Evolutionary conservation across 129 eudicot species (phyloP).

Genomic region (Lonicera japonica): DNA sequence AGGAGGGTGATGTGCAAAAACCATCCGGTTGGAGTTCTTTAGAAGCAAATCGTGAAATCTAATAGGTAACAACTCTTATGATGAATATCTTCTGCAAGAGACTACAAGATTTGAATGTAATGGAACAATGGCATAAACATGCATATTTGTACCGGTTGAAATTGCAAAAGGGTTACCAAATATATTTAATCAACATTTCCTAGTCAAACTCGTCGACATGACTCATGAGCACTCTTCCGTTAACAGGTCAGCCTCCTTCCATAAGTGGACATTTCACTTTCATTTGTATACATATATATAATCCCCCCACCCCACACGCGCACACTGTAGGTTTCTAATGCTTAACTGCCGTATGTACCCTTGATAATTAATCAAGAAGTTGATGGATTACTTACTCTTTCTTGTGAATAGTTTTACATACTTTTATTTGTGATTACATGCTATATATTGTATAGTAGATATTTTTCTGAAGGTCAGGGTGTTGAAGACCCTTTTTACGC

Average conservation of each 20-base stretch:
- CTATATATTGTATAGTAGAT: too few species aligned
- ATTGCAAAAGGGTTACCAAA: not conserved
- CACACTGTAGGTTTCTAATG: too few species aligned
- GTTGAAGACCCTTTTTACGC: too few species aligned
- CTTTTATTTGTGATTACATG: too few species aligned
- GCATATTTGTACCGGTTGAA: not conserved
- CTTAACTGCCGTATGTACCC: too few species aligned
- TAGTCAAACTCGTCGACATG: not conserved
- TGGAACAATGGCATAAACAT: not conserved
- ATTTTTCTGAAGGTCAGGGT: too few species aligned
- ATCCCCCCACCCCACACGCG: too few species aligned
- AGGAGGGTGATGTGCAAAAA: constrained; percentile 42
- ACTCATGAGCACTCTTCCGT: not conserved
- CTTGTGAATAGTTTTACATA: too few species aligned
- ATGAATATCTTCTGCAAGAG: not conserved
- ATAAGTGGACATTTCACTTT: not conserved
- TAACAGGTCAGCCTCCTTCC: not conserved
- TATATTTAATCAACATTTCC: not conserved
- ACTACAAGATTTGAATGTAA: not conserved
- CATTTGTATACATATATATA: too few species aligned
- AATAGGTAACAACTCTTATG: not conserved
- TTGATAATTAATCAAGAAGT: too few species aligned
- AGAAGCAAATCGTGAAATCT: constrained; percentile 19
- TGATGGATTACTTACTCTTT: too few species aligned
- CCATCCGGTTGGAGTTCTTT: constrained; percentile 58